Conservation (phyloP, 345 rosid species). For the Adansonia digitata region DNA sequence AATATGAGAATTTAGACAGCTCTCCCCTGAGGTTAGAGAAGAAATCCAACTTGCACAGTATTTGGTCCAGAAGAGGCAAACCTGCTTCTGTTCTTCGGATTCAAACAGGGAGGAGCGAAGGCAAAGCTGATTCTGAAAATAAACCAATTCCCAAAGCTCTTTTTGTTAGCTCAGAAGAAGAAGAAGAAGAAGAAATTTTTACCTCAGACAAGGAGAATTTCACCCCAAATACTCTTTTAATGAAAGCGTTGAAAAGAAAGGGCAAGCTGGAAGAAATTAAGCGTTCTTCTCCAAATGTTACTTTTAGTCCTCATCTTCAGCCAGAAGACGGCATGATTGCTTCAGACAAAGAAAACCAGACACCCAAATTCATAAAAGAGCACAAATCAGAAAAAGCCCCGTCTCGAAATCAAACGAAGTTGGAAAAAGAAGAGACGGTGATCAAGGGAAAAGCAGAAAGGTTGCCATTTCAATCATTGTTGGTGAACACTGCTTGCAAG, state of each 20-base stretch:
- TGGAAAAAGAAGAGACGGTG: constrained; percentile 31
- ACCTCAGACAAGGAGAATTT: constrained; percentile 83
- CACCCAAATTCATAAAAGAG: constrained; percentile 32
- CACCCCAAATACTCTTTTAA: constrained; percentile 50
- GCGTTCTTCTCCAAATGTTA: constrained; percentile 27
- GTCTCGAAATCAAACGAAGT: constrained; percentile 27
- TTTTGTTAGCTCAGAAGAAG: constrained; percentile 35
- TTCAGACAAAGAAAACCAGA: constrained; percentile 49
- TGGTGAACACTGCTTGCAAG: constrained; percentile 26
- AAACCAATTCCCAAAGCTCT: constrained; percentile 22
- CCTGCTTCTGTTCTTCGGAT: constrained; percentile 48
- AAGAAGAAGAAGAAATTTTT: constrained; percentile 54
- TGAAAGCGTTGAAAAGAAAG: constrained; percentile 41
- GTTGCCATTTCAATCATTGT: constrained; percentile 50
- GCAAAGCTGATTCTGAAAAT: constrained; percentile 30
- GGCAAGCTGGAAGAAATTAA: constrained; percentile 37
- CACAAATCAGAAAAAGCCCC: constrained; percentile 22
- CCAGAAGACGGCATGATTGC: constrained; percentile 27
- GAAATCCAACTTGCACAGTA: constrained; percentile 30
- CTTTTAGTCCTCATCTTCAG: constrained; percentile 25
- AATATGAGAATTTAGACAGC: constrained; percentile 31
- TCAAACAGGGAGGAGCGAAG: constrained; percentile 44
- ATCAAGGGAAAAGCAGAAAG: constrained; percentile 38
- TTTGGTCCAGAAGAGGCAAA: constrained; percentile 86
- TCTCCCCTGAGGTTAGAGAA: constrained; percentile 26